Base-by-base conservation (phyloP, 495 filamentous ascomycete genomes). In the Penicillium cataractarum region DNA sequence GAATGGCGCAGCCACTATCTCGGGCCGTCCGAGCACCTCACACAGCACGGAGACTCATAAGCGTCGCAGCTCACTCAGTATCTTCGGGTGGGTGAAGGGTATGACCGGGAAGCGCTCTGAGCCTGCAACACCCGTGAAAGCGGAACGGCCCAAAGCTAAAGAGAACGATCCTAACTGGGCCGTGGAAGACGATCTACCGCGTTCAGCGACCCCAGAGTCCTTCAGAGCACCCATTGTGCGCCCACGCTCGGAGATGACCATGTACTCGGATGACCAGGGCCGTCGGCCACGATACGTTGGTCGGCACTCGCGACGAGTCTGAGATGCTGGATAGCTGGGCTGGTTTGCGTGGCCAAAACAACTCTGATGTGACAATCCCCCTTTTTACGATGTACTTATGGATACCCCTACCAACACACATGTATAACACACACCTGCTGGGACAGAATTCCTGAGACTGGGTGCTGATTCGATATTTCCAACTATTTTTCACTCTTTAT, bases 71-170 rank as follows among this genome's bases (percentile, higher is more conserved):
- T 81, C 78, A 2, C 65, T 79, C 1, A 72, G 76, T 3, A 74
- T 81, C 26, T 74, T 80, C 42, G 70, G 76, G 37, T 81, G 78
- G 78, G 77, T 81, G 74, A 81, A 81, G 54, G 69, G 74, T 3
- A 68, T 74, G 22, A 63, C 71, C 54, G 71, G 68, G 0, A 71
- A 77, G 33, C 72, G 69, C 19, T 67, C 70, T 3, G 68, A 66
- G 22, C 57, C 63, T 4, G 40, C 49, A 8, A 40, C 55, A 9
- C 58, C 57, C 17, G 67, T 29, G 3, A 58, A 48, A 1, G 39
- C 37, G 0, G 70, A 79, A 19, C 73, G 71, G 49, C 56, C 63
- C 26, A 66, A 62, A 9, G 61, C 66, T 46, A 62, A 61, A 6
- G 62, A 73, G 24, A 24, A 60, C 7, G 64, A 65, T 35, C 31